Conservation (phyloP, 2,329 filamentous ascomycete genomes). For the Fusarium phyllophilum region DNA sequence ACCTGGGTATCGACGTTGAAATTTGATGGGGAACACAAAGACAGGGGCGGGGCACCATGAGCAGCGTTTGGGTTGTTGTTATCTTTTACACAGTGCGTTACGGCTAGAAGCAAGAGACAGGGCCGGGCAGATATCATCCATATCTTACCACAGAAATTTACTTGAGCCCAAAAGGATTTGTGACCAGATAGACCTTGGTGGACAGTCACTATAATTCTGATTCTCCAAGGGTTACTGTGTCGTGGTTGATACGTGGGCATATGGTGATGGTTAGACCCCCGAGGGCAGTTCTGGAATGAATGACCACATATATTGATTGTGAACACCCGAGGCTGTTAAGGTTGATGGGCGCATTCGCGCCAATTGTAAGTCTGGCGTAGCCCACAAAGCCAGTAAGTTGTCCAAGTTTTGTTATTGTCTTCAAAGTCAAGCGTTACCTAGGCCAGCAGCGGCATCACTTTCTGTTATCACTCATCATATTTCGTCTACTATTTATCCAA, state of each 20-base stretch:
- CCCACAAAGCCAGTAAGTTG: neutral
- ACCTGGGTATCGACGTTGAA: slow-evolving; percentile 92
- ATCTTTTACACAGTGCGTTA: neutral
- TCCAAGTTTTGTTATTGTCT: neutral
- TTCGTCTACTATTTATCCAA: slow-evolving; percentile 25
- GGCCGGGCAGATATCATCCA: slow-evolving; percentile 9
- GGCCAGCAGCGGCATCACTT: neutral
- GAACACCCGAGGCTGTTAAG: neutral
- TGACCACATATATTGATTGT: neutral
- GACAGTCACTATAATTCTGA: neutral
- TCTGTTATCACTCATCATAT: neutral
- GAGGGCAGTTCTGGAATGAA: neutral
- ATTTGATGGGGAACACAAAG: slow-evolving; percentile 61
- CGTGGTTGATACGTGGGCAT: neutral
- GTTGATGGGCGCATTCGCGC: neutral
- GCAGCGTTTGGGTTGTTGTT: slow-evolving; percentile 9
- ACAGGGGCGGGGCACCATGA: slow-evolving; percentile 4
- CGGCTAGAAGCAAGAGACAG: slow-evolving; percentile 16
- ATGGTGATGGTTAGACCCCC: neutral
- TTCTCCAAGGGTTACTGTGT: neutral
- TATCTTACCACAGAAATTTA: neutral
- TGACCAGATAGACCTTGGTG: slow-evolving; percentile 18
- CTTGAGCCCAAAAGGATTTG: neutral
- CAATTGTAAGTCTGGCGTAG: neutral
- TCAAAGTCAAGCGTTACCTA: neutral